A percentile compares a stretch with the other conserved stretches of the same genome.
Conservation (phyloP, 768 basidiomycete genomes). For the Amanita exitialis region DNA sequence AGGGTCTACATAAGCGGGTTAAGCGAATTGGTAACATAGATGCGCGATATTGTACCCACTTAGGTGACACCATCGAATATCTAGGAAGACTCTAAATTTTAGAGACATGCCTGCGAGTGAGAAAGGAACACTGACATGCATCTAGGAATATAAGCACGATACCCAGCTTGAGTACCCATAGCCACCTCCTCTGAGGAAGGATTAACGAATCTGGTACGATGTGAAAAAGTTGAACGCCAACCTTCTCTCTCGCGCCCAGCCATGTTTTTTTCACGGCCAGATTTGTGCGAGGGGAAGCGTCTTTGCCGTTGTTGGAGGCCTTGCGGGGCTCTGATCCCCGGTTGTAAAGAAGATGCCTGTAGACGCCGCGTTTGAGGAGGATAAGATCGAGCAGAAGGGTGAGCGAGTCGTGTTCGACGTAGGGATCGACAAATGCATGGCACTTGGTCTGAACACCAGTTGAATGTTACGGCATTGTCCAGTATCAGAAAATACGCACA, state of each 20-base stretch:
- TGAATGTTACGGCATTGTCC: neutral
- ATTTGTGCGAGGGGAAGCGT: constrained; percentile 7
- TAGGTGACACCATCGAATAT: constrained; percentile 71
- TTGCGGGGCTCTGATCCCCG: constrained; percentile 57
- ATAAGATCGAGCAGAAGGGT: constrained; percentile 73
- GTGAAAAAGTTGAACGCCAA: neutral
- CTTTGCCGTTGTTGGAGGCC: constrained; percentile 14
- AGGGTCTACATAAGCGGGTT: constrained; percentile 23
- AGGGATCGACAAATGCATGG: constrained; percentile 70
- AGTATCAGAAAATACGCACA: constrained; percentile 32
- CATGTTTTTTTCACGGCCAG: neutral
- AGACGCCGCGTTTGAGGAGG: constrained; percentile 73
- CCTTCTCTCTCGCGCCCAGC: constrained; percentile 8
- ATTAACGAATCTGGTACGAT: neutral
- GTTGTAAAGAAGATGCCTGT: constrained; percentile 75
- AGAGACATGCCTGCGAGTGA: neutral
- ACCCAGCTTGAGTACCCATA: constrained; percentile 50
- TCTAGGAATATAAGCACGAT: constrained; percentile 51
- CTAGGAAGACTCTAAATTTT: constrained; percentile 30
- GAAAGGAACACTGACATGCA: constrained; percentile 47
- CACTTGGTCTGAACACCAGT: constrained; percentile 38
- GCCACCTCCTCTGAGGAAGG: constrained; percentile 41
- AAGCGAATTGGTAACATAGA: neutral
- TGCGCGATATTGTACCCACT: constrained; percentile 25
- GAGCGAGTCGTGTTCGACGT: constrained; percentile 75